A percentile compares a stretch with the other conserved stretches of the same genome.
Evolutionary conservation across 345 rosid species (phyloP).

Genomic region (Psidium friedrichsthalianum): DNA sequence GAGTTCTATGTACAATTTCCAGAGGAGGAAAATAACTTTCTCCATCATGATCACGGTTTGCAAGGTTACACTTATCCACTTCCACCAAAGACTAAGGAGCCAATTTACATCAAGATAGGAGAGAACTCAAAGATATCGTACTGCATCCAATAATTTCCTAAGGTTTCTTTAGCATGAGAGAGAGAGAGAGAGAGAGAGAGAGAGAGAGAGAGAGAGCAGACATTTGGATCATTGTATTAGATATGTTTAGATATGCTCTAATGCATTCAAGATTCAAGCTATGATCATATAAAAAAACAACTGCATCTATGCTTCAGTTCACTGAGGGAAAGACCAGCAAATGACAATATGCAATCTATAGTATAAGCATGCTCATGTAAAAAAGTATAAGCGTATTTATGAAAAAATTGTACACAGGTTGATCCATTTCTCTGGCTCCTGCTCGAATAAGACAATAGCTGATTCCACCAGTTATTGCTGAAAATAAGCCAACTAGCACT

Average conservation of each 20-base stretch:
- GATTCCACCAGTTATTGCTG: slow-evolving; percentile 76
- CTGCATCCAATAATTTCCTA: neutral
- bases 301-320: neutral
- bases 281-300: neutral
- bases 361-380: neutral
- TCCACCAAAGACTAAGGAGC: neutral
- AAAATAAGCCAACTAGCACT: slow-evolving; percentile 49
- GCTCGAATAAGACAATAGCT: slow-evolving; percentile 72
- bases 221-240: neutral
- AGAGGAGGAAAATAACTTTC: neutral
- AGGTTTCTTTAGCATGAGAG: neutral
- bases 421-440: slow-evolving; percentile 77
- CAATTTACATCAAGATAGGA: neutral
- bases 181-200: neutral
- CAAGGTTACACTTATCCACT: neutral
- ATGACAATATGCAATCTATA: neutral
- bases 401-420: slow-evolving; percentile 60
- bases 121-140: neutral
- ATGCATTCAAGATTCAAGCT: neutral
- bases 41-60: neutral
- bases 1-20: neutral
- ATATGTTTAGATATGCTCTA: neutral
- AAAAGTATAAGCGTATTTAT: neutral
- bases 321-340: neutral
- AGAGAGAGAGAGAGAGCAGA: neutral